Conservation (phyloP, 1,139 yeast genomes). For the Spathaspora sp. region DNA sequence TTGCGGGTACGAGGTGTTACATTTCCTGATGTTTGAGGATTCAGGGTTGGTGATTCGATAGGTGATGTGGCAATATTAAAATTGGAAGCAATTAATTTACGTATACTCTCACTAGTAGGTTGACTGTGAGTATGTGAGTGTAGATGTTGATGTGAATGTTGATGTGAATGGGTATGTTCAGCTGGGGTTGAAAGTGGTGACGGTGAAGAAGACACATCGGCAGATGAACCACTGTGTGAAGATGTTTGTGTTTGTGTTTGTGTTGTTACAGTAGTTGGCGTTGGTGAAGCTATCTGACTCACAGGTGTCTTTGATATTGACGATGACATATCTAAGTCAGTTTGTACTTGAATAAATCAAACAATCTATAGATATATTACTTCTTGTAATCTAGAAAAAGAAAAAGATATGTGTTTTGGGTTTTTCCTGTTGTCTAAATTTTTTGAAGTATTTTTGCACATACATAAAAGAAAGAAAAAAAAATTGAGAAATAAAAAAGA, state of each 20-base stretch:
- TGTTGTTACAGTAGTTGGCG: background rate
- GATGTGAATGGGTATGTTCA: no score
- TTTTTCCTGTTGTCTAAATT: background rate
- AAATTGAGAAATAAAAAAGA: background rate
- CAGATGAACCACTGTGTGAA: background rate
- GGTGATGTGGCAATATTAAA: constrained; percentile 7
- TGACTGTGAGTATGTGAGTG: constrained; percentile 6
- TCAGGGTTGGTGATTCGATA: background rate
- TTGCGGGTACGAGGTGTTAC: constrained; percentile 5
- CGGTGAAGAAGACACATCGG: constrained; percentile 2
- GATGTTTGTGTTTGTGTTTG: no score
- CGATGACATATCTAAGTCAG: background rate
- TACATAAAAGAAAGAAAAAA: background rate
- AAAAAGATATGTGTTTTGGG: background rate
- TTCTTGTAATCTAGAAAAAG: background rate
- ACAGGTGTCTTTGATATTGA: background rate
- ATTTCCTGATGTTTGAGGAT: constrained; percentile 4
- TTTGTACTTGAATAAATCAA: background rate
- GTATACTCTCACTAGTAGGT: constrained; percentile 12
- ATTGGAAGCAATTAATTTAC: constrained; percentile 13
- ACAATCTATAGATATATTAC: background rate
- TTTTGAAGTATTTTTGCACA: background rate
- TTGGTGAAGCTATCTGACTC: background rate
- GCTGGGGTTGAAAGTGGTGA: constrained; percentile 1
- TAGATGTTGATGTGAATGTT: constrained; percentile 3